A percentile compares a stretch with the other conserved stretches of the same genome.
Conservation (phyloP, 2,329 filamentous ascomycete species). For the Tolypocladium ophioglossoides region DNA sequence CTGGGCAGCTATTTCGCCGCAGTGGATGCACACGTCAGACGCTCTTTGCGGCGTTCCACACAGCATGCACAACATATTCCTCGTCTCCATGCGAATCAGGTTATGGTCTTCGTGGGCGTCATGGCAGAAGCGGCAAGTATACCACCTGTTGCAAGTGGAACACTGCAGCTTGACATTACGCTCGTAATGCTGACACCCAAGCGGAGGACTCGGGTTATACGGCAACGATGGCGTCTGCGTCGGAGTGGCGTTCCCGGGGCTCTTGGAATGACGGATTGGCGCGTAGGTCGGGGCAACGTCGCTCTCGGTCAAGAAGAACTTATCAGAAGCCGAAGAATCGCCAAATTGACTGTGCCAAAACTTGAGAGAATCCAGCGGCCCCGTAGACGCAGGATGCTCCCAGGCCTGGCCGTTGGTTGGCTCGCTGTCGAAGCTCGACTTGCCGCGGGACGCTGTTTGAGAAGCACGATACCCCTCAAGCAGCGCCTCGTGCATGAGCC, state of each 20-base stretch:
- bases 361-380: conserved; percentile 42
- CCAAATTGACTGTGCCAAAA: conserved; percentile 44
- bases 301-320: conserved; percentile 42
- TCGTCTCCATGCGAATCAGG: conserved; percentile 72
- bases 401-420: conserved; percentile 14
- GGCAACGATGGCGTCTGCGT: conserved; percentile 9
- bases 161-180: conserved; percentile 96
- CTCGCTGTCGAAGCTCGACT: conserved; percentile 7
- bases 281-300: conserved; percentile 61
- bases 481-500: conserved; percentile 59
- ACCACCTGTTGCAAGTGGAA: conserved; percentile 81
- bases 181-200: conserved; percentile 89
- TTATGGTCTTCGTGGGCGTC: conserved; percentile 71
- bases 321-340: conserved; percentile 27
- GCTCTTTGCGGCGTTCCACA: conserved; percentile 79
- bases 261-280: conserved; percentile 35
- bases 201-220: conserved; percentile 28
- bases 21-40: conserved; percentile 65
- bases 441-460: conserved; percentile 3
- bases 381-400: conserved; percentile 30
- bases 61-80: conserved; percentile 96
- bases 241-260: conserved; percentile 33
- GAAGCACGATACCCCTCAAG: conserved; percentile 53
- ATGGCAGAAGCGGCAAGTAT: conserved; percentile 91
- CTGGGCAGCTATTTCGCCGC: conserved; percentile 66